A percentile compares a stretch with the other conserved stretches of the same genome.
These are phyloP conservation scores for Microstroma glucosiphilum DNA, from an alignment of 1,284 basidiomycete species.

Conservation along the genomic window DNA sequence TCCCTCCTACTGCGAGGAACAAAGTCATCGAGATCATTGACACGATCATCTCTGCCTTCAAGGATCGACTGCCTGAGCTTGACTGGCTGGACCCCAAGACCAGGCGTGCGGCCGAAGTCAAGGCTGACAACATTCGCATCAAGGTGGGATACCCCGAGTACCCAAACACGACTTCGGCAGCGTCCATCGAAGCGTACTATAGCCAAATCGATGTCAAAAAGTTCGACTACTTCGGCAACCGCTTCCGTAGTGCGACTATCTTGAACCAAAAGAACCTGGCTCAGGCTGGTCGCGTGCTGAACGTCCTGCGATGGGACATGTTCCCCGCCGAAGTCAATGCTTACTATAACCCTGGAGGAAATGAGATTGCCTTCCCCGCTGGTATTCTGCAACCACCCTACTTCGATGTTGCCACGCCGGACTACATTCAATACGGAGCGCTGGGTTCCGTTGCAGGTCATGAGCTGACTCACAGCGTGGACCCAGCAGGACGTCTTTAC, in stretches of 20 bases:
- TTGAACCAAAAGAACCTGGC: constrained; percentile 61
- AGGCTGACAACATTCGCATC: constrained; percentile 72
- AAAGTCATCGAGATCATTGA: constrained; percentile 75
- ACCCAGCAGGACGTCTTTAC: constrained; percentile 72
- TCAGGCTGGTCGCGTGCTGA: constrained; percentile 65
- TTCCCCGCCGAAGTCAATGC: constrained; percentile 59
- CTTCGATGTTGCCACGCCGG: constrained; percentile 78
- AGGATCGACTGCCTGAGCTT: constrained; percentile 67
- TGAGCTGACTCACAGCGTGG: constrained; percentile 72
- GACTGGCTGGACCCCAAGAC: constrained; percentile 89
- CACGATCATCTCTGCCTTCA: constrained; percentile 80
- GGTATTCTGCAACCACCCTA: constrained; percentile 89
- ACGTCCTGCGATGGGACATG: constrained; percentile 82
- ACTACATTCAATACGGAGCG: constrained; percentile 75
- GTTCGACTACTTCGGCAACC: constrained; percentile 76
- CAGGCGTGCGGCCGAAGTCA: constrained; percentile 72
- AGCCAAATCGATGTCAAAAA: constrained; percentile 61
- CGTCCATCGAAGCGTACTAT: constrained; percentile 61
- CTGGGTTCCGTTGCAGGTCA: constrained; percentile 44
- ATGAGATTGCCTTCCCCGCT: constrained; percentile 89
- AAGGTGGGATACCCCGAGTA: constrained; percentile 79
- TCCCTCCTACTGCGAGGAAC: constrained; percentile 70
- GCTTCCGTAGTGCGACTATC: constrained; percentile 59
- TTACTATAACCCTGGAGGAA: constrained; percentile 44
- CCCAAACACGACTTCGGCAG: constrained; percentile 71